phyloP scores from a whole-genome alignment of 345 rosid genomes.

The Hibiscus syriacus region DNA sequence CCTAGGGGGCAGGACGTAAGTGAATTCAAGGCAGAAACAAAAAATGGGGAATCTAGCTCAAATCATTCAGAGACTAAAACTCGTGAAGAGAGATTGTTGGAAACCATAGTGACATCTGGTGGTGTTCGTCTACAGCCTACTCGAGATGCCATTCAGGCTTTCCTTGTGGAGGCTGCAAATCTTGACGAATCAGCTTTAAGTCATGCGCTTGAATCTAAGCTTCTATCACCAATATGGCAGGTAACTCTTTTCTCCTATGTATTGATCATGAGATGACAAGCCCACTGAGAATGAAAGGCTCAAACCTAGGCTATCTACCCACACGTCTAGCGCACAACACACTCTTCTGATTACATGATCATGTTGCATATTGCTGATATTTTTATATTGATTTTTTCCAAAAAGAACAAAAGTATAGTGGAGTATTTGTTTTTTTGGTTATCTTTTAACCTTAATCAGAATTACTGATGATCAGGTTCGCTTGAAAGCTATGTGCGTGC shows the following conservation, averaged over 20 bases:
- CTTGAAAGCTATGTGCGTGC: constrained; percentile 86
- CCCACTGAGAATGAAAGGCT: neutral
- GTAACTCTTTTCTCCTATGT: constrained; percentile 24
- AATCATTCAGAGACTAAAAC: constrained; percentile 51
- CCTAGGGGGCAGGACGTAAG: constrained; percentile 55
- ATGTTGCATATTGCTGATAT: neutral
- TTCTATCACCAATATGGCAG: constrained; percentile 91
- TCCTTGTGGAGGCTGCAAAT: constrained; percentile 82
- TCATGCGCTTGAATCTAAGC: constrained; percentile 78
- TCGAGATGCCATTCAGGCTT: constrained; percentile 81
- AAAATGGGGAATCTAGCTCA: constrained; percentile 43
- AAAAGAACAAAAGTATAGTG: neutral
- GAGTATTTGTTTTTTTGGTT: neutral
- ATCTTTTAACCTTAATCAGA: neutral
- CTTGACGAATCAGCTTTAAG: constrained; percentile 65
- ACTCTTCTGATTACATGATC: neutral
- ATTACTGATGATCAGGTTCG: constrained; percentile 48
- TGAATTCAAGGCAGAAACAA: constrained; percentile 25
- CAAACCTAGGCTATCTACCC: neutral
- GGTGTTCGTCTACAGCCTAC: constrained; percentile 96
- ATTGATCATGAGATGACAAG: constrained; percentile 10
- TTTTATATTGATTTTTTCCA: neutral
- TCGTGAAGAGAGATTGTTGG: constrained; percentile 80
- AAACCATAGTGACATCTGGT: constrained; percentile 87
- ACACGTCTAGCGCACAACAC: no score